Conservation (phyloP, 1,139 yeast species). For the Wickerhamomyces sp. region DNA sequence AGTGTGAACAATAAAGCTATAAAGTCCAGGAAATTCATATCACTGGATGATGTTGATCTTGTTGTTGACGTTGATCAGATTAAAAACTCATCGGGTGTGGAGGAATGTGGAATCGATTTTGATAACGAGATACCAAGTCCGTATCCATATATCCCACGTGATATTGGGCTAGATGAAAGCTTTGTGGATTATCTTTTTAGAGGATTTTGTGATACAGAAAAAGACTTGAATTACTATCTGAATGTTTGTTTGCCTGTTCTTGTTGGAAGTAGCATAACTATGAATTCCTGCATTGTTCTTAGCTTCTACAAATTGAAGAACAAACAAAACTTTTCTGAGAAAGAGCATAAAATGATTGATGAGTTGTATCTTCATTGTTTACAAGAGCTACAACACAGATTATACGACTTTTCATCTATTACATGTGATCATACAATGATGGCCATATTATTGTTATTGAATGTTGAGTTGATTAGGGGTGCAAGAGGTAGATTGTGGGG, state of each 20-base stretch:
- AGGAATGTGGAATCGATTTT: not conserved
- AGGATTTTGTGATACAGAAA: conserved; percentile 1
- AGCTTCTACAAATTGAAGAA: conserved; percentile 1
- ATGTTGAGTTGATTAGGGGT: conserved; percentile 8
- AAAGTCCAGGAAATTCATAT: not conserved
- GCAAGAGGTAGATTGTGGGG: conserved; percentile 6
- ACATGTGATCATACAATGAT: conserved; percentile 12
- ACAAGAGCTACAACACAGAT: conserved; percentile 1
- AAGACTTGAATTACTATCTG: not conserved
- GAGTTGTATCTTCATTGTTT: conserved; percentile 2
- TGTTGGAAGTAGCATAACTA: conserved; percentile 1
- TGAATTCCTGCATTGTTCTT: not conserved
- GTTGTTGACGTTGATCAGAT: not conserved
- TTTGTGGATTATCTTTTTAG: not conserved
- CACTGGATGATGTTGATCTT: conserved; percentile 1
- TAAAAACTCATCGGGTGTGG: not conserved
- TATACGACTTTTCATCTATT: not conserved
- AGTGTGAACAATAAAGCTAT: not conserved
- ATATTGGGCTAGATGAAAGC: not conserved
- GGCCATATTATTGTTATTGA: conserved; percentile 5
- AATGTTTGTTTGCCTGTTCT: conserved; percentile 2
- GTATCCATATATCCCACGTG: not conserved
- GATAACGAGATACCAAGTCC: not conserved
- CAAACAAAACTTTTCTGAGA: not conserved
- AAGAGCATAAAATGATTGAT: conserved; percentile 1